Percentiles rank a stretch among this genome's conserved stretches.
phyloP scores from a whole-genome alignment of 306 rosid genomes.

The Ceratonia siliqua region DNA sequence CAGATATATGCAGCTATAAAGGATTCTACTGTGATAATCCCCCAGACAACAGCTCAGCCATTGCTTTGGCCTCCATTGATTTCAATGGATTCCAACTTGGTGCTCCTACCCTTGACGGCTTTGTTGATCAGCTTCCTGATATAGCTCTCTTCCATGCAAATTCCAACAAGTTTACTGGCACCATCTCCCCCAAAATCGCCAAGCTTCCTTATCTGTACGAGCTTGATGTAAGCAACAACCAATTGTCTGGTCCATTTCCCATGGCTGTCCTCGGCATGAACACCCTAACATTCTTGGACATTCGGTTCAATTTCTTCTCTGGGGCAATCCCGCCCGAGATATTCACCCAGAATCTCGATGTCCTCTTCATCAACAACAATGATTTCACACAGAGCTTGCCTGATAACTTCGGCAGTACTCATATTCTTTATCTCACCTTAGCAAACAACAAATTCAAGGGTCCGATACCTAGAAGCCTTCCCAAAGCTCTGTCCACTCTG shows the following conservation, averaged over 20 bases:
- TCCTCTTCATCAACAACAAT: conserved; percentile 84
- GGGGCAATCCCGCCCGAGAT: conserved; percentile 81
- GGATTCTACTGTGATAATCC: conserved; percentile 85
- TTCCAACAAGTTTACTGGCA: conserved; percentile 74
- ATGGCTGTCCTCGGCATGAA: conserved; percentile 56
- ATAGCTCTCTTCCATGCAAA: conserved; percentile 90
- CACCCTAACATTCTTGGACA: conserved; percentile 61
- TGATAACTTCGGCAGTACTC: conserved; percentile 53
- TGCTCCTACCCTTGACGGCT: conserved; percentile 78
- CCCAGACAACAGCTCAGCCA: conserved; percentile 71
- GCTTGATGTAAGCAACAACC: conserved; percentile 83
- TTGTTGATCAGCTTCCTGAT: conserved; percentile 77
- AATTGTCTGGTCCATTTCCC: conserved; percentile 80
- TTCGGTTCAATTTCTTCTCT: conserved; percentile 73
- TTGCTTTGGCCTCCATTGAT: conserved; percentile 71
- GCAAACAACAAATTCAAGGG: conserved; percentile 85
- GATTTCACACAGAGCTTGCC: conserved; percentile 63
- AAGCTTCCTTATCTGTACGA: conserved; percentile 73
- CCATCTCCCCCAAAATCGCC: conserved; percentile 56
- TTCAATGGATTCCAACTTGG: conserved; percentile 76
- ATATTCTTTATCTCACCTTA: conserved; percentile 64
- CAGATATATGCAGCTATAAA: conserved; percentile 71
- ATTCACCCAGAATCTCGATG: conserved; percentile 65
- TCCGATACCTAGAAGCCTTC: conserved; percentile 68
- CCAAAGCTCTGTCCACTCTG: conserved; percentile 53